Conservation (phyloP, 1,284 basidiomycete genomes). For the Sparassis latifolia region DNA sequence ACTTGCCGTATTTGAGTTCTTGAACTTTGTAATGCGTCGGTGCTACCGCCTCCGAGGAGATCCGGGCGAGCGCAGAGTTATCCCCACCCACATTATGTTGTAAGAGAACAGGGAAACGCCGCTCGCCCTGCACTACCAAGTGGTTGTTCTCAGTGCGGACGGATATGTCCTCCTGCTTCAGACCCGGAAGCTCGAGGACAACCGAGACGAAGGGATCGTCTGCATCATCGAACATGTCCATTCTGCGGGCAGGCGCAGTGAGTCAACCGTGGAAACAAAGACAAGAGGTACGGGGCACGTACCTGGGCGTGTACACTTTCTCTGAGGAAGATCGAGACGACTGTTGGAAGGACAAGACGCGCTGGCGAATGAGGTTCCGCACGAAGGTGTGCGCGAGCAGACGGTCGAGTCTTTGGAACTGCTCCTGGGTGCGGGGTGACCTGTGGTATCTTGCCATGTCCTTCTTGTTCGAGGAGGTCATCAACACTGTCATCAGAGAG, state of each 20-base stretch:
- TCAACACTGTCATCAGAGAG: slow-evolving; percentile 4
- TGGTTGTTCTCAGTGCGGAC: slow-evolving; percentile 36
- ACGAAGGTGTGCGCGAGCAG: slow-evolving; percentile 5
- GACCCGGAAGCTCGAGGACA: slow-evolving; percentile 50
- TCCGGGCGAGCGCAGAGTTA: slow-evolving; percentile 1
- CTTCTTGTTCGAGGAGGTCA: background rate
- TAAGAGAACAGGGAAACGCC: slow-evolving; percentile 14
- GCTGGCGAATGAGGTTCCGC: slow-evolving; percentile 2
- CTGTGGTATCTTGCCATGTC: slow-evolving; percentile 3
- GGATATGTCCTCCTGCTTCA: slow-evolving; percentile 40
- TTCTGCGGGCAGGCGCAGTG: slow-evolving; percentile 27
- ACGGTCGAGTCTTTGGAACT: slow-evolving; percentile 5
- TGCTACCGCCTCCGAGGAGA: background rate
- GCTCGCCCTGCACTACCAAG: slow-evolving; percentile 41
- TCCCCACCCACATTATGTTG: slow-evolving; percentile 1
- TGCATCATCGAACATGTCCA: slow-evolving; percentile 48
- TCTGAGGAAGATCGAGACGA: background rate
- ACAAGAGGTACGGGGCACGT: background rate
- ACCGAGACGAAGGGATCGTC: slow-evolving; percentile 34
- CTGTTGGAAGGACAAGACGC: background rate
- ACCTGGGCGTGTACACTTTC: slow-evolving; percentile 3
- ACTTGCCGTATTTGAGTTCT: slow-evolving; percentile 49
- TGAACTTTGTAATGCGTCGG: slow-evolving; percentile 24
- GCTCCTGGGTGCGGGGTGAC: background rate
- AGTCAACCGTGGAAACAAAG: background rate